Evolutionary conservation across 495 filamentous ascomycete species (phyloP).

Genomic region (Bryoglossum gracile): DNA sequence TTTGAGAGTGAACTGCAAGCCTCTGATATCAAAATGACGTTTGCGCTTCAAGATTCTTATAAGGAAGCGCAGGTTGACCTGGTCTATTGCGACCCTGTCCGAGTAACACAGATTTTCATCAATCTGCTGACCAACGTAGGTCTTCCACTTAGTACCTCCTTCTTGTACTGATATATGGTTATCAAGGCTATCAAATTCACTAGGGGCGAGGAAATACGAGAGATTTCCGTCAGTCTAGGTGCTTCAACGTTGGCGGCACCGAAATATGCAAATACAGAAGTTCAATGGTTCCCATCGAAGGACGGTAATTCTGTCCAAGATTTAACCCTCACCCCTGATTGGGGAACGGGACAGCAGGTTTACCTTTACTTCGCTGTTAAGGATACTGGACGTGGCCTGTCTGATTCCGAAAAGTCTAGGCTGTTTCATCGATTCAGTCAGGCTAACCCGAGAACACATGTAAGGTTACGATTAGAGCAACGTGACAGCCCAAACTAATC

Average conservation of each 20-base stretch:
- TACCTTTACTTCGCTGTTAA: slow-evolving; percentile 51
- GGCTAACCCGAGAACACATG: slow-evolving; percentile 62
- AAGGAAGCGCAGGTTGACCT: slow-evolving; percentile 50
- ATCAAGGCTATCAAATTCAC: slow-evolving; percentile 66
- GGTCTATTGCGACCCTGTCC: slow-evolving; percentile 68
- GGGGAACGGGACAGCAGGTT: slow-evolving; percentile 46
- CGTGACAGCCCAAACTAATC: neutral
- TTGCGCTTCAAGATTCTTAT: slow-evolving; percentile 43
- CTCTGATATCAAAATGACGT: slow-evolving; percentile 46
- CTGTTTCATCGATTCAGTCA: slow-evolving; percentile 57
- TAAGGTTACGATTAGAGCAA: slow-evolving; percentile 25
- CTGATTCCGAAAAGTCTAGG: slow-evolving; percentile 45
- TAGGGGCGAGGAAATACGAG: slow-evolving; percentile 30
- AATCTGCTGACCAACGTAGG: slow-evolving; percentile 61
- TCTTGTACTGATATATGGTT: neutral
- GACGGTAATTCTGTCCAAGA: slow-evolving; percentile 35
- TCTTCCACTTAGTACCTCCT: neutral
- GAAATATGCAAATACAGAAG: slow-evolving; percentile 27
- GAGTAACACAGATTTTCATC: slow-evolving; percentile 70
- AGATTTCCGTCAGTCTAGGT: slow-evolving; percentile 40
- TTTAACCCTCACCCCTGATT: slow-evolving; percentile 47
- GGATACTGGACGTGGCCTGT: slow-evolving; percentile 54
- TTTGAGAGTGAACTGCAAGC: slow-evolving; percentile 51
- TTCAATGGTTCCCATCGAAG: slow-evolving; percentile 22
- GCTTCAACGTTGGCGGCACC: slow-evolving; percentile 34